Percentiles rank a stretch among this genome's conserved stretches.
phyloP scores from a whole-genome alignment of 495 filamentous ascomycete genomes.

The Aspergillus olivimuriae region DNA sequence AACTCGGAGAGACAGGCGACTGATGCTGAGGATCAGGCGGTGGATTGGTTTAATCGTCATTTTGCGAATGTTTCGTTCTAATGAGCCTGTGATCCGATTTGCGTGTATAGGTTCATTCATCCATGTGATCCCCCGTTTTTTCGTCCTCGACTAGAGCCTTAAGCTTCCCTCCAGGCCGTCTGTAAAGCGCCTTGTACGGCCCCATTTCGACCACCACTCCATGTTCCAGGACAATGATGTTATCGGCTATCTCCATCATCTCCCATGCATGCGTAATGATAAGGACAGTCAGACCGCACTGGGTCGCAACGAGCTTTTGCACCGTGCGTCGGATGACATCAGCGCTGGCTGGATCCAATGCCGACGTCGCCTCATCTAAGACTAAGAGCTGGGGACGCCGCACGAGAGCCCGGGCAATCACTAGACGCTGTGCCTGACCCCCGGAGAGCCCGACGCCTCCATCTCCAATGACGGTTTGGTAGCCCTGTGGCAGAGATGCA shows the following conservation, averaged over 20 bases:
- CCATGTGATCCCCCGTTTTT: background rate
- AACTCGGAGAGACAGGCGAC: conserved; percentile 35
- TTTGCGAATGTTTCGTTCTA: conserved; percentile 12
- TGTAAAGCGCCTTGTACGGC: conserved; percentile 47
- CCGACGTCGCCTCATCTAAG: conserved; percentile 83
- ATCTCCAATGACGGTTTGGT: conserved; percentile 70
- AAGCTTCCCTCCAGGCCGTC: conserved; percentile 33
- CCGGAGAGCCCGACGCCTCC: conserved; percentile 71
- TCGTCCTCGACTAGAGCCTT: conserved; percentile 22
- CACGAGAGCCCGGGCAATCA: conserved; percentile 75
- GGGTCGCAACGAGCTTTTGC: conserved; percentile 28
- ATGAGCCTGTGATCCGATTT: background rate
- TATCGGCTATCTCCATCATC: conserved; percentile 76
- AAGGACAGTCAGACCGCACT: conserved; percentile 44
- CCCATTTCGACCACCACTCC: conserved; percentile 65
- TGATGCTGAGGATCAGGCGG: conserved; percentile 47
- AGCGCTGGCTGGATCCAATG: conserved; percentile 67
- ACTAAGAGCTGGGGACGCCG: conserved; percentile 65
- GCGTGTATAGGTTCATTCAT: background rate
- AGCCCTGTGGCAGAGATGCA: conserved; percentile 61
- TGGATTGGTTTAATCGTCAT: conserved; percentile 46
- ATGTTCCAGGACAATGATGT: conserved; percentile 62
- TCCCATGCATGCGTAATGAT: conserved; percentile 72
- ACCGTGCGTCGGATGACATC: conserved; percentile 61
- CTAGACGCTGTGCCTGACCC: conserved; percentile 77